These are phyloP conservation scores for Ascochyta clinopodiicola DNA, from an alignment of 2,329 filamentous ascomycete genomes.

Conservation along the genomic window DNA sequence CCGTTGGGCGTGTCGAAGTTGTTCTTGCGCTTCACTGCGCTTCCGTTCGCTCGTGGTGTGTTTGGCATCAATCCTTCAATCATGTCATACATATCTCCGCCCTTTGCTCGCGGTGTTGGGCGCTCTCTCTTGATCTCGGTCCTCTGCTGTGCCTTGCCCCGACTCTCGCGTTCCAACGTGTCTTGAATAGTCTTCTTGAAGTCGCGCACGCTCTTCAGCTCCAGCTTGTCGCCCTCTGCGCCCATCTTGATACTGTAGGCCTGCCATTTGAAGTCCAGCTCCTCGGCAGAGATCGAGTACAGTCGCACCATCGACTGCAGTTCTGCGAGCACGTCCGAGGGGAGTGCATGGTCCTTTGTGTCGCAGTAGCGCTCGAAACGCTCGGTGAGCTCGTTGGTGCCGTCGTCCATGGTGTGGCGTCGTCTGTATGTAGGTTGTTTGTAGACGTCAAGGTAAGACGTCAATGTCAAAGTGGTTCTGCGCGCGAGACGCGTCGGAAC, in stretches of 20 bases:
- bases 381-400: slow-evolving; percentile 62
- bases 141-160: slow-evolving; percentile 68
- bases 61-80: slow-evolving; percentile 56
- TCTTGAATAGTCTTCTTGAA: slow-evolving; percentile 91
- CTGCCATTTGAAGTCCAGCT: slow-evolving; percentile 98
- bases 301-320: slow-evolving; percentile 85
- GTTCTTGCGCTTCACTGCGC: slow-evolving; percentile 61
- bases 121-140: slow-evolving; percentile 67
- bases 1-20: slow-evolving; percentile 59
- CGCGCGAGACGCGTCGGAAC: slow-evolving; percentile 38
- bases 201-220: slow-evolving; percentile 72
- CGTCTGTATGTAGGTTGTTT: slow-evolving; percentile 7
- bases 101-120: slow-evolving; percentile 64
- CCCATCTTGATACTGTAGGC: slow-evolving; percentile 97
- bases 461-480: slow-evolving; percentile 1
- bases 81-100: slow-evolving; percentile 82
- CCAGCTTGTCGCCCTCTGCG: slow-evolving; percentile 73
- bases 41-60: slow-evolving; percentile 53
- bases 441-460: neutral
- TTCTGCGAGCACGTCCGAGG: slow-evolving; percentile 79
- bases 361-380: slow-evolving; percentile 68
- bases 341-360: slow-evolving; percentile 61
- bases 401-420: slow-evolving; percentile 55
- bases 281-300: slow-evolving; percentile 80
- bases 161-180: slow-evolving; percentile 76